A percentile compares a stretch with the other conserved stretches of the same genome.
Evolutionary conservation across 148 eudicot species (phyloP).

Genomic region (Nepenthes mirabilis): DNA sequence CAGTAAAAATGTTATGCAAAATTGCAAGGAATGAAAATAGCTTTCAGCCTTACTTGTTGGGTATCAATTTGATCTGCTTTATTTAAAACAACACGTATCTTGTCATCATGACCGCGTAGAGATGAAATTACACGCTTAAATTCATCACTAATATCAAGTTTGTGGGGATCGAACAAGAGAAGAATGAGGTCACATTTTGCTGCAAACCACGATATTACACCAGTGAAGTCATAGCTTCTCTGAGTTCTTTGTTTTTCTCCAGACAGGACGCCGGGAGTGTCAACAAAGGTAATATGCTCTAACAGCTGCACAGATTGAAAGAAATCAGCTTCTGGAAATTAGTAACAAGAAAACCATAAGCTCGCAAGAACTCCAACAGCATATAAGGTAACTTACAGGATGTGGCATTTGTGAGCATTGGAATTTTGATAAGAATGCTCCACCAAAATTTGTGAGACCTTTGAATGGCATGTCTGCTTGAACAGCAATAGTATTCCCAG

Average conservation of each 20-base stretch:
- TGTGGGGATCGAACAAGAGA: constrained; percentile 84
- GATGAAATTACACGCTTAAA: constrained; percentile 86
- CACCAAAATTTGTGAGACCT: constrained; percentile 71
- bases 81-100: constrained; percentile 86
- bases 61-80: constrained; percentile 97
- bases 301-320: constrained; percentile 34
- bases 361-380: neutral
- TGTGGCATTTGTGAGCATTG: constrained; percentile 95
- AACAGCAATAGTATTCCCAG: constrained; percentile 86
- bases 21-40: neutral
- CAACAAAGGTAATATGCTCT: constrained; percentile 82
- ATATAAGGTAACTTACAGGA: constrained; percentile 38
- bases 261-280: constrained; percentile 92
- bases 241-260: constrained; percentile 93
- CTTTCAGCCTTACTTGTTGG: constrained; percentile 47
- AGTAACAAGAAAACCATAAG: neutral
- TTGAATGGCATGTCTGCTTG: constrained; percentile 79
- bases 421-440: constrained; percentile 80
- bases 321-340: neutral
- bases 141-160: constrained; percentile 89
- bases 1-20: neutral
- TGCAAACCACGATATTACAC: constrained; percentile 93
- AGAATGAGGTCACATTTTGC: constrained; percentile 86
- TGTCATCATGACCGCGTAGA: constrained; percentile 80
- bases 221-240: constrained; percentile 89